These are phyloP conservation scores for Calycina herbarum DNA, from an alignment of 2,329 filamentous ascomycete genomes.

Conservation along the genomic window DNA sequence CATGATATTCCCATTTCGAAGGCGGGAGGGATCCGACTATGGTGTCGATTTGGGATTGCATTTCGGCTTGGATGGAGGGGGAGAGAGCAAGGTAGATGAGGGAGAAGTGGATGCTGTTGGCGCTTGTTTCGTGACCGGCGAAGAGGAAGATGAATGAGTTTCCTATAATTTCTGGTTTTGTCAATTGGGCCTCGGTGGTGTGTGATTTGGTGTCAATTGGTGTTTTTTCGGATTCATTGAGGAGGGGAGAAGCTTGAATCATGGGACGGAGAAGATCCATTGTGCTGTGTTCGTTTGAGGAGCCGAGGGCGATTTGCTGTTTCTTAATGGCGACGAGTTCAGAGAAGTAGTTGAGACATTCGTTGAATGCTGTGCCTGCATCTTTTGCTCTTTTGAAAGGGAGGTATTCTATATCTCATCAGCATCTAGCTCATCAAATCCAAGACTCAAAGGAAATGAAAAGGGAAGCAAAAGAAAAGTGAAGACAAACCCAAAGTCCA, in stretches of 20 bases:
- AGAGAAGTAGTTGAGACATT: constrained; percentile 53
- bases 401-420: constrained; percentile 27
- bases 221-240: constrained; percentile 10
- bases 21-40: constrained; percentile 29
- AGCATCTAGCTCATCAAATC: background rate
- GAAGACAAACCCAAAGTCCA: constrained; percentile 43
- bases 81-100: constrained; percentile 34
- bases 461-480: background rate
- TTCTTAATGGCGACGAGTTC: constrained; percentile 45
- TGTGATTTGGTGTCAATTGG: background rate
- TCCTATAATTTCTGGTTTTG: constrained; percentile 34
- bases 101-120: constrained; percentile 35
- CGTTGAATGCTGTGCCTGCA: constrained; percentile 43
- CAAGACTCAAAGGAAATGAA: background rate
- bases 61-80: constrained; percentile 18
- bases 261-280: constrained; percentile 33
- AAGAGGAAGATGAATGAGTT: constrained; percentile 38
- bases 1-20: constrained; percentile 25
- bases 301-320: constrained; percentile 25
- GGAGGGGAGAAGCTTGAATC: constrained; percentile 24
- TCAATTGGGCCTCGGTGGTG: constrained; percentile 23
- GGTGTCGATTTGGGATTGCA: constrained; percentile 34
- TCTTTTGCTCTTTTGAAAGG: constrained; percentile 44
- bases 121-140: constrained; percentile 39
- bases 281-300: constrained; percentile 26